Evolutionary conservation across 352 stramenopile genomes (phyloP), one percentile per base, ranked within the genome.

Genomic region (Chrysophaeum taylorii): DNA sequence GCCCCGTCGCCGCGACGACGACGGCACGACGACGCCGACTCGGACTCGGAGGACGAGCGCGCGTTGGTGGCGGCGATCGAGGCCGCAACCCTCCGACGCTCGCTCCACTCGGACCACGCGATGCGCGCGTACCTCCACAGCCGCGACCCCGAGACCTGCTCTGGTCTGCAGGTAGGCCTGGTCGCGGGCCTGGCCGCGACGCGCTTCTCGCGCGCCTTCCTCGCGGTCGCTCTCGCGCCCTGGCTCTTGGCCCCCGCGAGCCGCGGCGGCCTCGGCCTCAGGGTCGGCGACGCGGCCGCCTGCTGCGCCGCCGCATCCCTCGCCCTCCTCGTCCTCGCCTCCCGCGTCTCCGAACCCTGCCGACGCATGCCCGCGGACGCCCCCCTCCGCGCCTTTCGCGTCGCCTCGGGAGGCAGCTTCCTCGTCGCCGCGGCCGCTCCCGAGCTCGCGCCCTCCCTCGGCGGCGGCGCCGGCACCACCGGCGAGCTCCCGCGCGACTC

Each of bases 11-110:
- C n/a, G n/a, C n/a, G n/a, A n/a, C n/a, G 33, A 23, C 31, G 33
- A 27, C 12, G 57, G 2, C 31, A 15, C 31, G 57, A 2, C 57
- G 57, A 36, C 36, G 33, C 33, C 9, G 14, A 14, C 14, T 48
- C 41, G 41, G 14, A 14, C 14, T 23, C 29, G 23, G 35, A 21
- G 2, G 31, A 42, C 31, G 57, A 66, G 14, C 33, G 45, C 57
- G 57, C 7, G 33, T 5, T 66, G 12, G 35, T 66, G 16, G 1
- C 45, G 2, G 57, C 57, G 2, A 66, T 66, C 57, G 33, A 66
- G 57, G 57, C 57, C 14, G 57, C 57, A 36, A 66, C 57, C 7
- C 57, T 66, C 1, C 31, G 57, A 23, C 57, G 57, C 12, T 25
- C 57, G 33, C 4, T 66, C 12, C 33, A 9, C 14, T 14, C 57